Conservation (phyloP, 2,329 filamentous ascomycete species). For the Pseudogymnoascus sp. region DNA sequence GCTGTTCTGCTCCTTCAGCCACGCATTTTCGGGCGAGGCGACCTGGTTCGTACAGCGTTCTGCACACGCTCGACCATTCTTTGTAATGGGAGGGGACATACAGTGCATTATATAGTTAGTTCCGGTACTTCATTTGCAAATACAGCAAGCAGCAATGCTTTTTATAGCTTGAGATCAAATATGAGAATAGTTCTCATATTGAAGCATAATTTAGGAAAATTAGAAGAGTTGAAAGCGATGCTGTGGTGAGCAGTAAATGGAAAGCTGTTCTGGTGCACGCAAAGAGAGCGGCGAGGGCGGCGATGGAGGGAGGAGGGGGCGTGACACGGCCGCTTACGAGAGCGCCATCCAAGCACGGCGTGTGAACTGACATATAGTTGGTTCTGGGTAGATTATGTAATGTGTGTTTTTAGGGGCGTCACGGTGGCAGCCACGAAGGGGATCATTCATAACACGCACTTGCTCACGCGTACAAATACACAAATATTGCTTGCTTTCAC, state of each 20-base stretch:
- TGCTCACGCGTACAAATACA: neutral
- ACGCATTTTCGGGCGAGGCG: no score
- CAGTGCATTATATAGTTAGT: neutral
- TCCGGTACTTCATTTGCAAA: no score
- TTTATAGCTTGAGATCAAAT: no score
- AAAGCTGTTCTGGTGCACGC: no score
- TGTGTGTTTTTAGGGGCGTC: neutral
- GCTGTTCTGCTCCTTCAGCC: neutral
- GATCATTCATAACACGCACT: neutral
- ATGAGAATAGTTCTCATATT: no score
- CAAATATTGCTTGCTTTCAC: neutral
- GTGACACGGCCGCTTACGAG: neutral
- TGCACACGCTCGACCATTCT: no score
- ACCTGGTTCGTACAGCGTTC: no score
- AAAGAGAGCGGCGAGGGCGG: no score
- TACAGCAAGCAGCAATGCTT: no score
- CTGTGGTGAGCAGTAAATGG: no score
- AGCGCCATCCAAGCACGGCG: neutral
- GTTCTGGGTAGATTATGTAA: neutral
- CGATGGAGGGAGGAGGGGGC: neutral
- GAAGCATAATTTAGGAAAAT: no score
- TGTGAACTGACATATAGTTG: neutral
- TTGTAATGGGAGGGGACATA: neutral
- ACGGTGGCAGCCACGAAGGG: neutral
- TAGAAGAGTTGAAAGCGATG: no score